phyloP scores from a whole-genome alignment of 73 alveolate species.

The Strombidium stylifer region DNA sequence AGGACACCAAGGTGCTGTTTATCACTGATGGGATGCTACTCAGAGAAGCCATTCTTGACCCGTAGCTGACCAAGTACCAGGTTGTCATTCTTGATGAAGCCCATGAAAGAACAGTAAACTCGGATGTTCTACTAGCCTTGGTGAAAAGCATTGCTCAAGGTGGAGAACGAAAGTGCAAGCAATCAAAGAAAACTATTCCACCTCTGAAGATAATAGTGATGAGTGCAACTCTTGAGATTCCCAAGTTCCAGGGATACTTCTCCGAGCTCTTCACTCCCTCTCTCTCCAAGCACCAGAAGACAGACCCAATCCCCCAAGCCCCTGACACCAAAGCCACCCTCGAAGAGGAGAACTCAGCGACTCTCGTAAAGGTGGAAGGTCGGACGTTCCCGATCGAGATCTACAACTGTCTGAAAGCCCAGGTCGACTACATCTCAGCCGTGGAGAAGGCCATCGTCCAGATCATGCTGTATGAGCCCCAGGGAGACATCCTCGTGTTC shows the following conservation, averaged over 20 bases:
- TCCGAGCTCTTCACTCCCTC: too few relatives aligned
- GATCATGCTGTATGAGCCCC: conserved; percentile 52
- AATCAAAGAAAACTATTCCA: neutral
- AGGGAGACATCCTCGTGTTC: conserved; percentile 94
- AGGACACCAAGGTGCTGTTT: conserved; percentile 78
- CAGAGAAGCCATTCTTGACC: conserved; percentile 92
- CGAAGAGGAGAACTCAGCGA: too few relatives aligned
- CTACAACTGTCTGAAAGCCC: conserved; percentile 58
- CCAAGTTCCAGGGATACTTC: conserved; percentile 62
- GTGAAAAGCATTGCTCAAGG: conserved; percentile 67
- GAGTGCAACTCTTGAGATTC: conserved; percentile 76
- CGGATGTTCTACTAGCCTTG: conserved; percentile 95
- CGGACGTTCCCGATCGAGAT: conserved; percentile 79
- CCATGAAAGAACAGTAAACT: conserved; percentile 94
- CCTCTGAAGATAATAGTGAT: conserved; percentile 52
- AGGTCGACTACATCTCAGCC: conserved; percentile 69
- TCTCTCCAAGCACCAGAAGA: too few relatives aligned
- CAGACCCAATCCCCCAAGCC: too few relatives aligned
- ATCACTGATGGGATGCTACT: conserved; percentile 96
- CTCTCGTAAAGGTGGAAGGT: conserved; percentile 71
- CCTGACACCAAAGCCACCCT: too few relatives aligned
- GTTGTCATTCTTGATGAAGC: conserved; percentile 94
- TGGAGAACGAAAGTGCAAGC: conserved; percentile 41
- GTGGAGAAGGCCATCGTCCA: conserved; percentile 1
- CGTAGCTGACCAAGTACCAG: conserved; percentile 77